Base-by-base conservation (phyloP, 345 rosid species). In the Linum lewisii region DNA sequence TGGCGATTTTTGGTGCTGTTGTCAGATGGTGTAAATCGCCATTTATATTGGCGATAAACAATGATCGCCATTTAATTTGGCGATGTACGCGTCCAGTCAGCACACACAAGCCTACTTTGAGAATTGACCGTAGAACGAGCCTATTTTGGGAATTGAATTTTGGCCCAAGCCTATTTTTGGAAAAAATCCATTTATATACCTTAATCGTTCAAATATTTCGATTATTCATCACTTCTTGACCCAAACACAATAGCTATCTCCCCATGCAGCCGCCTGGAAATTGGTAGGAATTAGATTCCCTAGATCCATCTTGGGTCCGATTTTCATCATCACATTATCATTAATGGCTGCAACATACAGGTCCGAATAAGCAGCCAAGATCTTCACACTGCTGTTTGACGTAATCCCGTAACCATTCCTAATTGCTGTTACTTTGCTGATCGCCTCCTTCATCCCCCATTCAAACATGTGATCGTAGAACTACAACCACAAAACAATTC, bases 391-490 rank as follows among this genome's bases (percentile, higher is more conserved):
- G 82, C 91, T 88, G 21, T 45, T 65, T 8, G 63, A 63, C 16
- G 63, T 37, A 69, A 92, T 84, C 58, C 82, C 72, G 51, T 69
- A 71, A 25, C 66, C 72, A 15, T 22, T 70, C 73, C 95, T 78
- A 0, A 84, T 68, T 11, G 68, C 65, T 0, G 65, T 78, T 74
- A 92, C 44, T 54, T 76, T 83, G 5, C 26, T 24, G 23, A 91
- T 84, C 57, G 73, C 70, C 23, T 76, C 84, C 78, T 85, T 87
- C 20, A 78, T 69, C 22, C 82, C 90, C 86, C 76, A 72, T 22
- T 78, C 89, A 24, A 84, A 73, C 74, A 85, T 81, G 77, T 91
- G 96, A 67, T 84, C 86, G 69, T 81, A 91, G 47, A 91, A 91
- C 95, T 91, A 77, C 70, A 71, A 18, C 38, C 22, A n/a, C 42